phyloP scores from a whole-genome alignment of 108 stramenopile genomes.

The Schizochytrium sp. region DNA sequence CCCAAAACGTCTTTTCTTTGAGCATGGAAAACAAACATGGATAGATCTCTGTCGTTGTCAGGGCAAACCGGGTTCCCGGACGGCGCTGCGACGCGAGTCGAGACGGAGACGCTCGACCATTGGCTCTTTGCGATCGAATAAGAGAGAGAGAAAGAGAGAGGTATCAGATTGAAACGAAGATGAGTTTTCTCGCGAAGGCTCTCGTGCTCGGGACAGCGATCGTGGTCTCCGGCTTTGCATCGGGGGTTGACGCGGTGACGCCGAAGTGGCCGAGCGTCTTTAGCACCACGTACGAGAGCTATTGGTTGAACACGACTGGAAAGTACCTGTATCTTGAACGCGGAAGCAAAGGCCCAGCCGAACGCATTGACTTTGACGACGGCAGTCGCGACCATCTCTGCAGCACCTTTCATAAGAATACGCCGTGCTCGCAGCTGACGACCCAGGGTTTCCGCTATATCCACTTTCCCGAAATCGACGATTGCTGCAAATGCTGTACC shows the following conservation, averaged over 20 bases:
- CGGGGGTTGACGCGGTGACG: background rate
- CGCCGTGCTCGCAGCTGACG: background rate
- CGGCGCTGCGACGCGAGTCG: no score
- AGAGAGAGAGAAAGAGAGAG: no score
- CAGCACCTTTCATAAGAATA: background rate
- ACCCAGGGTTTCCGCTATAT: background rate
- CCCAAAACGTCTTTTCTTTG: no score
- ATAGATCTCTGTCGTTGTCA: no score
- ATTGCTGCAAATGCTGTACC: conserved; percentile 13
- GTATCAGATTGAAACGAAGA: no score
- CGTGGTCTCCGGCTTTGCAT: no score
- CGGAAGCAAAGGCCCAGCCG: background rate
- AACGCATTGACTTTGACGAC: background rate
- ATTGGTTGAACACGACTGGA: background rate
- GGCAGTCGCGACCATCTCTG: conserved; percentile 11
- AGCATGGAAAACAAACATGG: no score
- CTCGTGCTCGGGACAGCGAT: no score
- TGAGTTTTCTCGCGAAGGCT: no score
- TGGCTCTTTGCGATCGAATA: no score
- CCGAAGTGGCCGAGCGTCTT: background rate
- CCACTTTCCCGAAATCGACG: background rate
- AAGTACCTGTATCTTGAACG: background rate
- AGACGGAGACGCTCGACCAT: no score
- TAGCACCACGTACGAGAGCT: background rate
- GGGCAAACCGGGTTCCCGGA: no score